Percentiles rank a stretch among this genome's conserved stretches.
These are phyloP conservation scores for Lactuca saligna DNA, from an alignment of 129 eudicot species.

Conservation along the genomic window DNA sequence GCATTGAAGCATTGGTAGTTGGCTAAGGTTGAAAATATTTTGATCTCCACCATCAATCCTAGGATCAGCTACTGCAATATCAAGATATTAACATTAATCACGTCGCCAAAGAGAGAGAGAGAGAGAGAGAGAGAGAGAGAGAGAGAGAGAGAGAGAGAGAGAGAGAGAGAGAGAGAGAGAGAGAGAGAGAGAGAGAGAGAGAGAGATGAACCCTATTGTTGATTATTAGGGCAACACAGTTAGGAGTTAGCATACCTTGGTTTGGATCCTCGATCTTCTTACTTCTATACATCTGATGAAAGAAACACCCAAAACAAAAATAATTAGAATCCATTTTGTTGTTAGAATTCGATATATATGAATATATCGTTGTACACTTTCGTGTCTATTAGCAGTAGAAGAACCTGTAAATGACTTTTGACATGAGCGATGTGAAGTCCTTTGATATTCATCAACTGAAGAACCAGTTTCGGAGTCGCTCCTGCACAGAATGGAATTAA, in stretches of 20 bases:
- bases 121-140: not conserved
- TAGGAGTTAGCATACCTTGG: slow-evolving; percentile 49
- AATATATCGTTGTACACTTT: not conserved
- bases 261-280: slow-evolving; percentile 72
- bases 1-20: slow-evolving; percentile 75
- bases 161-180: not conserved
- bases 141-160: not conserved
- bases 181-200: not conserved
- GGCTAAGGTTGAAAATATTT: slow-evolving; percentile 70
- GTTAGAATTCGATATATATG: not conserved
- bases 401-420: slow-evolving; percentile 96
- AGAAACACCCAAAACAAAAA: slow-evolving; percentile 24
- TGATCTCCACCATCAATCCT: slow-evolving; percentile 66
- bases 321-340: not conserved
- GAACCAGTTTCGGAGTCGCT: slow-evolving; percentile 94
- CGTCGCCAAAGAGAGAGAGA: not conserved
- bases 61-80: slow-evolving; percentile 37
- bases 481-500: slow-evolving; percentile 42
- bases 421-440: slow-evolving; percentile 95
- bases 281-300: slow-evolving; percentile 81
- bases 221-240: not conserved
- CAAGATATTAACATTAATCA: slow-evolving; percentile 3
- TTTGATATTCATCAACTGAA: slow-evolving; percentile 82
- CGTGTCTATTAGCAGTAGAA: not conserved
- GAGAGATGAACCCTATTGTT: slow-evolving; percentile 28